phyloP scores from a whole-genome alignment of 306 rosid species.

The Rosa rugosa region DNA sequence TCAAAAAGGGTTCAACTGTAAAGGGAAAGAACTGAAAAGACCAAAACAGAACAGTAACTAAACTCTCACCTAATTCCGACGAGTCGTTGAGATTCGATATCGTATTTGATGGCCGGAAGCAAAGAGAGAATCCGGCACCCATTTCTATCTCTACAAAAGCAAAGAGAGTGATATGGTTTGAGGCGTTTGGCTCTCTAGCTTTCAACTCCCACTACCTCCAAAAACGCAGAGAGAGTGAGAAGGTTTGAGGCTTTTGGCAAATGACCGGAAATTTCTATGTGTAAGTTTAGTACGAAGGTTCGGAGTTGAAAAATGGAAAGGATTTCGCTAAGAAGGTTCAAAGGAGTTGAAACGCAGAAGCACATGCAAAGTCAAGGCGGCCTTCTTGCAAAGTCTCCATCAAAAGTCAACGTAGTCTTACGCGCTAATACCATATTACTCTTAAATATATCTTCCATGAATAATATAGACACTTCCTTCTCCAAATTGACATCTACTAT shows the following conservation, averaged over 20 bases:
- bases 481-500: no score
- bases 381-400: background rate
- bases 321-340: background rate
- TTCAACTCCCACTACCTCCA: background rate
- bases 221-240: no score
- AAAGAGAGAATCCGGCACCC: slow-evolving; percentile 67
- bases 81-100: slow-evolving; percentile 54
- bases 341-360: background rate
- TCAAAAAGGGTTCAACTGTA: background rate
- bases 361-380: background rate
- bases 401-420: background rate
- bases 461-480: no score
- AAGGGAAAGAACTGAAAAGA: slow-evolving; percentile 6
- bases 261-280: background rate
- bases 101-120: slow-evolving; percentile 67
- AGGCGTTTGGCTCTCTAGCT: background rate
- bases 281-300: background rate
- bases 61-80: slow-evolving; percentile 50
- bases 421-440: background rate
- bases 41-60: no score
- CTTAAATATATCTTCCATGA: no score
- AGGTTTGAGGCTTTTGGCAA: background rate
- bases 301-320: background rate
- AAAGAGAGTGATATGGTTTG: background rate
- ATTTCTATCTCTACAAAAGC: slow-evolving; percentile 22